Conservation (phyloP, 192 early-diverging fungal species). For the Entophlyctis helioformis region DNA sequence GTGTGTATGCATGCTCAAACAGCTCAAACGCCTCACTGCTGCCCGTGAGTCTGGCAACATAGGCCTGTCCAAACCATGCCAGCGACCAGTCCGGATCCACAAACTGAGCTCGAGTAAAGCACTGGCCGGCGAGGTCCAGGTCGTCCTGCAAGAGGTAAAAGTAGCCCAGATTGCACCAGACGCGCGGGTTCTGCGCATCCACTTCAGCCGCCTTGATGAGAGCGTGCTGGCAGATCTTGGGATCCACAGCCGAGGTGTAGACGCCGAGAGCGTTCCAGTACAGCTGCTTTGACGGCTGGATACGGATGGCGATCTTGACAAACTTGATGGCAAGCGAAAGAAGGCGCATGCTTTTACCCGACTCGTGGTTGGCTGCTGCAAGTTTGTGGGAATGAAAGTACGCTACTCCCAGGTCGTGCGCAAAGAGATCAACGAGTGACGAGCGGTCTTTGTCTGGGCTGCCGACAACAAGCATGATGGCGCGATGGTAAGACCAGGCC, state of each 20-base stretch:
- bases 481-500: too few species aligned
- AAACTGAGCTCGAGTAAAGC: conserved; percentile 59
- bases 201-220: conserved; percentile 68
- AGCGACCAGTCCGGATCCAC: conserved; percentile 66
- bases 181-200: conserved; percentile 41
- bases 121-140: conserved; percentile 58
- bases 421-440: too few species aligned
- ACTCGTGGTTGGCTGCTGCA: too few species aligned
- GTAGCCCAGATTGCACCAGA: conserved; percentile 79
- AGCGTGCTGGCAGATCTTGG: conserved; percentile 67
- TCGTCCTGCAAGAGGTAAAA: conserved; percentile 63
- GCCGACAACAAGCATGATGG: too few species aligned
- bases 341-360: too few species aligned
- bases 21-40: conserved; percentile 43
- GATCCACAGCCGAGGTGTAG: conserved; percentile 27
- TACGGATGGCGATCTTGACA: conserved; percentile 6
- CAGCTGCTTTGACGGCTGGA: conserved; percentile 29
- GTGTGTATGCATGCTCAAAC: conserved; percentile 69
- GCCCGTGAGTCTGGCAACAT: conserved; percentile 50
- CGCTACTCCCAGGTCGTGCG: conserved; percentile 19
- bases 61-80: conserved; percentile 80
- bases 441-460: too few species aligned
- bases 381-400: too few species aligned
- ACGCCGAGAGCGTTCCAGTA: conserved; percentile 71
- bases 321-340: conserved; percentile 3